Evolutionary conservation across 2,329 filamentous ascomycete genomes (phyloP).

Genomic region (Botrytis medusae): DNA sequence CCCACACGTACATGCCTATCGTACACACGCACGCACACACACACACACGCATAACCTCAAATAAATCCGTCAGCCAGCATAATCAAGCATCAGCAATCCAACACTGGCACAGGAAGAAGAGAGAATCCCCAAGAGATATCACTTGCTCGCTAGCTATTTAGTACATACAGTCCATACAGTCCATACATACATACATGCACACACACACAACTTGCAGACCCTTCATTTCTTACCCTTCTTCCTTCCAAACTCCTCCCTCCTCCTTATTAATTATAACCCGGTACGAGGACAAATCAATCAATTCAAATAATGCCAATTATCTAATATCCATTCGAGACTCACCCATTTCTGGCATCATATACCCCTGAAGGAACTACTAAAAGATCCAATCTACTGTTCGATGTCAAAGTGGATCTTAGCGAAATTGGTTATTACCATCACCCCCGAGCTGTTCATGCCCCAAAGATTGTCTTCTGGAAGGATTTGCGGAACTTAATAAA

Average conservation of each 20-base stretch:
- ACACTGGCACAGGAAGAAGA: constrained; percentile 6
- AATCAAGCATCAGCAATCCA: constrained; percentile 5
- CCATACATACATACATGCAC: neutral
- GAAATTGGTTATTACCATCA: constrained; percentile 30
- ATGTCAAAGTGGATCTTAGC: constrained; percentile 28
- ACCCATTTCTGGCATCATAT: constrained; percentile 4
- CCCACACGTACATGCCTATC: constrained; percentile 3
- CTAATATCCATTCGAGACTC: constrained; percentile 21
- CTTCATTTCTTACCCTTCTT: neutral
- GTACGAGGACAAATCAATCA: neutral
- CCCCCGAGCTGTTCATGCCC: constrained; percentile 32
- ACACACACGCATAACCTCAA: constrained; percentile 1
- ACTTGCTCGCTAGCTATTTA: neutral
- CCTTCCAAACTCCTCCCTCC: neutral
- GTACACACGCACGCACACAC: neutral
- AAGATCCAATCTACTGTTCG: constrained; percentile 22
- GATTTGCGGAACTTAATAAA: constrained; percentile 24
- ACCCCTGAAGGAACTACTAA: constrained; percentile 18
- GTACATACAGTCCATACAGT: neutral
- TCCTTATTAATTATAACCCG: neutral
- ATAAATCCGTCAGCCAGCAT: constrained; percentile 9
- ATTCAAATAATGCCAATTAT: constrained; percentile 6
- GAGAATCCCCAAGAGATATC: neutral
- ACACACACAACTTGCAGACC: neutral
- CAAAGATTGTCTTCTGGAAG: constrained; percentile 24